phyloP scores from a whole-genome alignment of 306 rosid species.

The Ochetophila trinervis region DNA sequence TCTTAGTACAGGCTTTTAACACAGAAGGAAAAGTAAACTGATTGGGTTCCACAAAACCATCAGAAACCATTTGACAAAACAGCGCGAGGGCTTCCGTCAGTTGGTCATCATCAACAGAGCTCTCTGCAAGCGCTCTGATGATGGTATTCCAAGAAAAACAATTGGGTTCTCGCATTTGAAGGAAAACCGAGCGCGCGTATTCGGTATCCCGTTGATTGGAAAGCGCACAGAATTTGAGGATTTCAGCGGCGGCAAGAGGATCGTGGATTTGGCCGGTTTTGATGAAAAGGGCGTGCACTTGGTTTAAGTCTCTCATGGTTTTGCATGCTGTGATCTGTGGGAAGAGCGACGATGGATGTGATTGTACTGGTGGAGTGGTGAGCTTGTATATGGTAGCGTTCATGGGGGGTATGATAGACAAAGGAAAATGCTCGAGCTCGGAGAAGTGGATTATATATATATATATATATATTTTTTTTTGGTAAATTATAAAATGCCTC shows the following conservation, averaged over 20 bases:
- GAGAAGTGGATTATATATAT: too few relatives aligned
- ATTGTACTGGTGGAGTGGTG: constrained; percentile 5
- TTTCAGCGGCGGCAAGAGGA: constrained; percentile 50
- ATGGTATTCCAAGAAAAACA: constrained; percentile 73
- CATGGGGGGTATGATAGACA: constrained; percentile 23
- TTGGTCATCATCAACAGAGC: constrained; percentile 23
- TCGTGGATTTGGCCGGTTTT: constrained; percentile 60
- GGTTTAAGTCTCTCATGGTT: constrained; percentile 54
- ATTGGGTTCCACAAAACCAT: constrained; percentile 53
- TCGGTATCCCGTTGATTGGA: constrained; percentile 38
- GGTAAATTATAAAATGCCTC: too few relatives aligned
- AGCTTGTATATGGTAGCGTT: constrained; percentile 34
- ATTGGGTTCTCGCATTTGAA: constrained; percentile 46
- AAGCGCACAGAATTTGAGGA: constrained; percentile 45
- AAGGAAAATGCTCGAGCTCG: neutral
- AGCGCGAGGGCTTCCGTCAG: constrained; percentile 37
- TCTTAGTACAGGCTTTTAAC: constrained; percentile 61
- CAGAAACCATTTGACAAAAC: constrained; percentile 47
- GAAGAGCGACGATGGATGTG: constrained; percentile 43
- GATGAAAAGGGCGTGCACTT: constrained; percentile 63
- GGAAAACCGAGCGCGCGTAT: constrained; percentile 43
- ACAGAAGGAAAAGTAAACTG: constrained; percentile 67
- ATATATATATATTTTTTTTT: too few relatives aligned
- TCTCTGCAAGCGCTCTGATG: constrained; percentile 60
- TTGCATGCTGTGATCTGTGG: constrained; percentile 50